These are phyloP conservation scores for Elongisporangium senticosum DNA, from an alignment of 352 stramenopile genomes.

Conservation along the genomic window DNA sequence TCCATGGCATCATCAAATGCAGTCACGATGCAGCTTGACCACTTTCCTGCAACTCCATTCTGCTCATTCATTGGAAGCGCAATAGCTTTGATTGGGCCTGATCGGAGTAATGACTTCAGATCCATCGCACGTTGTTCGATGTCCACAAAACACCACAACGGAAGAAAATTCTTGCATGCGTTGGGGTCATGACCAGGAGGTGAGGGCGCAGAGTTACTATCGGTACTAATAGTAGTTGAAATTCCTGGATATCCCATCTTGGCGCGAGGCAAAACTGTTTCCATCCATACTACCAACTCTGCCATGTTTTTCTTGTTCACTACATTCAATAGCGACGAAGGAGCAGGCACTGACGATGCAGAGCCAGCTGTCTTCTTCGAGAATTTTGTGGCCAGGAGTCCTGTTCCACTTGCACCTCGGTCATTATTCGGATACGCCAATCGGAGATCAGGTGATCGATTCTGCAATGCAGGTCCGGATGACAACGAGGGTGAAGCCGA, in stretches of 20 bases:
- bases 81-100: constrained; percentile 50
- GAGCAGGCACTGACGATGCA: not conserved
- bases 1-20: constrained; percentile 39
- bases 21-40: constrained; percentile 74
- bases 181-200: not conserved
- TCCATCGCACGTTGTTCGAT: constrained; percentile 27
- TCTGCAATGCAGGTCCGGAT: not conserved
- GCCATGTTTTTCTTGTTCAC: constrained; percentile 3
- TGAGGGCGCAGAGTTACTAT: not conserved
- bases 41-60: constrained; percentile 50
- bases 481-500: constrained; percentile 10
- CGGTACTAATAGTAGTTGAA: not conserved
- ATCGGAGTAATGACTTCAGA: constrained; percentile 18
- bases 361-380: not conserved
- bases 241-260: constrained; percentile 39
- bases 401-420: not conserved
- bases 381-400: not conserved
- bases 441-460: not conserved
- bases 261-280: constrained; percentile 35
- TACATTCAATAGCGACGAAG: not conserved
- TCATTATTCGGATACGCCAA: not conserved
- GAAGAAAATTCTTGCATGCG: constrained; percentile 45
- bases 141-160: constrained; percentile 72
- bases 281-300: constrained; percentile 39
- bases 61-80: constrained; percentile 55